These are phyloP conservation scores for Jimgerdemannia lactiflua DNA, from an alignment of 192 early-diverging fungal genomes.

Conservation along the genomic window DNA sequence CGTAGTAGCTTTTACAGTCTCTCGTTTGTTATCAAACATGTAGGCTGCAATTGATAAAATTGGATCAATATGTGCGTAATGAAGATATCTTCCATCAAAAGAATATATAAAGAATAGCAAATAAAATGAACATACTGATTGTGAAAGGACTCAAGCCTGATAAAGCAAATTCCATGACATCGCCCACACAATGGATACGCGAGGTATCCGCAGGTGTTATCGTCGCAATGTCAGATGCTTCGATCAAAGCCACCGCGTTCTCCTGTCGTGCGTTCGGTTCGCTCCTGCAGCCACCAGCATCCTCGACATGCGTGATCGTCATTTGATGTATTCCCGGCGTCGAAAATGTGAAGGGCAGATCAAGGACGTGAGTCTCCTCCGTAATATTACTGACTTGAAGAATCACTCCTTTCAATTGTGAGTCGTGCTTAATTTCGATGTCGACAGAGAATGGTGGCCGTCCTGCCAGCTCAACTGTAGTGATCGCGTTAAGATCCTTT, in stretches of 20 bases:
- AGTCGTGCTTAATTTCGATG: slow-evolving; percentile 24
- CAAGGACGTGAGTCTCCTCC: slow-evolving; percentile 14
- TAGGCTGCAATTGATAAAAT: slow-evolving; percentile 21
- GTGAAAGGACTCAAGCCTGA: slow-evolving; percentile 28
- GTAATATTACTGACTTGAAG: slow-evolving; percentile 24
- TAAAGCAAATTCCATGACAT: slow-evolving; percentile 24
- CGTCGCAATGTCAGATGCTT: slow-evolving; percentile 27
- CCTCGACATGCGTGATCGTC: slow-evolving; percentile 24
- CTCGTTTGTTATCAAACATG: slow-evolving; percentile 23
- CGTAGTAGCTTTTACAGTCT: slow-evolving; percentile 18
- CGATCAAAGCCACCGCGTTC: slow-evolving; percentile 6
- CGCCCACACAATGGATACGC: slow-evolving; percentile 40
- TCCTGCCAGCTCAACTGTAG: slow-evolving; percentile 25
- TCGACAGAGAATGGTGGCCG: slow-evolving; percentile 29
- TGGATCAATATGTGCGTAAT: neutral
- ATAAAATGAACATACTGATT: slow-evolving; percentile 20
- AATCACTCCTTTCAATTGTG: slow-evolving; percentile 9
- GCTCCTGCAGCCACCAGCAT: slow-evolving; percentile 31
- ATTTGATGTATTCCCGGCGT: slow-evolving; percentile 30
- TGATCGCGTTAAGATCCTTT: slow-evolving; percentile 15
- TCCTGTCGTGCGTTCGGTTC: slow-evolving; percentile 1
- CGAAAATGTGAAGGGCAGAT: slow-evolving; percentile 15
- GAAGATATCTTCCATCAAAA: too few relatives aligned
- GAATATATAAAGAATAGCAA: neutral
- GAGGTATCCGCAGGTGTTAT: slow-evolving; percentile 23